A percentile compares a stretch with the other conserved stretches of the same genome.
Evolutionary conservation across 257 asterid genomes (phyloP).

Genomic region (Capsicum baccatum): DNA sequence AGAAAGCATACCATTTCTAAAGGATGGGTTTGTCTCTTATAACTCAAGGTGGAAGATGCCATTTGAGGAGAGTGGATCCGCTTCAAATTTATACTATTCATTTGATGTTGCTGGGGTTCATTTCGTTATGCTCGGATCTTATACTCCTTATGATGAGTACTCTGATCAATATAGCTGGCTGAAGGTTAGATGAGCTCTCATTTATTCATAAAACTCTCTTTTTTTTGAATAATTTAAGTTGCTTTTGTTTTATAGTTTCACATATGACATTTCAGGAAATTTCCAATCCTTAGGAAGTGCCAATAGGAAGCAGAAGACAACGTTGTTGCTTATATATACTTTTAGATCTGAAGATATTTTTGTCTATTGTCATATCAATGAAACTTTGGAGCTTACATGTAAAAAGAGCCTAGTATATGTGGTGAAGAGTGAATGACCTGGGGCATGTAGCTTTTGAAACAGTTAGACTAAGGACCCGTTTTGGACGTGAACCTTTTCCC

Average conservation of each 20-base stretch:
- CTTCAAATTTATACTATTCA: constrained; percentile 83
- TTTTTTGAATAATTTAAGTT: not conserved
- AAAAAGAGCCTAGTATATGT: not conserved
- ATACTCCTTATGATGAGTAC: constrained; percentile 59
- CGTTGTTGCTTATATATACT: not conserved
- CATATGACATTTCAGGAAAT: not conserved
- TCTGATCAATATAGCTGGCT: constrained; percentile 87
- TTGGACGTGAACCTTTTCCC: not conserved
- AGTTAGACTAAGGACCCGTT: not conserved
- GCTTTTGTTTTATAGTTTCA: constrained; percentile 8
- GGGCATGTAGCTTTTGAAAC: not conserved
- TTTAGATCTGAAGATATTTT: constrained; percentile 10
- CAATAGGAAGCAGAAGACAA: not conserved
- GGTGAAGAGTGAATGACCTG: not conserved
- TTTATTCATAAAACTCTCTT: not conserved
- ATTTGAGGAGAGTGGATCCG: constrained; percentile 74
- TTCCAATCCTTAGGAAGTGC: constrained; percentile 7
- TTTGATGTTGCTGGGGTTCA: constrained; percentile 95
- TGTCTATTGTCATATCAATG: not conserved
- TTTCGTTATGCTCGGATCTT: constrained; percentile 85
- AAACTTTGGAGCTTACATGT: not conserved
- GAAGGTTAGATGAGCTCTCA: constrained; percentile 57
- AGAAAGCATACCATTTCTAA: constrained; percentile 65
- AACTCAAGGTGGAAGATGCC: constrained; percentile 99
- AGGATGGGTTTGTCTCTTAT: constrained; percentile 66